These are phyloP conservation scores for Calendula officinalis DNA, from an alignment of 129 eudicot species.

Conservation along the genomic window DNA sequence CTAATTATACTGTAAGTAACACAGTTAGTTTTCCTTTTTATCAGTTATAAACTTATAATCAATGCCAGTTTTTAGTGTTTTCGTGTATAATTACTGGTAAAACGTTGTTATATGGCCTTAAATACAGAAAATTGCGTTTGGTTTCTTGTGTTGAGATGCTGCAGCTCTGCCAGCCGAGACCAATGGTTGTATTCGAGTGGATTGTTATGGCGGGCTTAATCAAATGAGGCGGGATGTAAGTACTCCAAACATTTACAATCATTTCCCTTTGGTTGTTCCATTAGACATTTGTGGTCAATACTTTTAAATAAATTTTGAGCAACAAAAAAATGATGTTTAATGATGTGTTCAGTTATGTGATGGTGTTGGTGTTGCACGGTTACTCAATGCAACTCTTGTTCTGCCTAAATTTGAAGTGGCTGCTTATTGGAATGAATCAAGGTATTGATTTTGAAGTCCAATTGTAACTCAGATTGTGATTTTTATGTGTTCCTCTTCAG, in stretches of 20 bases:
- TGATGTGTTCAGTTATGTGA: slow-evolving; percentile 87
- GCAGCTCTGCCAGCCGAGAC: slow-evolving; percentile 83
- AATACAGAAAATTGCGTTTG: slow-evolving; percentile 82
- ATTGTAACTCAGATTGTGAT: slow-evolving; percentile 46
- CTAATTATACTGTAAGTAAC: slow-evolving; percentile 7
- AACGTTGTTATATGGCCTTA: slow-evolving; percentile 34
- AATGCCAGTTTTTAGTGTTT: slow-evolving; percentile 11
- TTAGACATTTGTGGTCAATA: slow-evolving; percentile 19
- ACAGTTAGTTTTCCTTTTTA: not conserved
- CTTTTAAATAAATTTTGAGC: slow-evolving; percentile 13
- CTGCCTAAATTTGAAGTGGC: slow-evolving; percentile 94
- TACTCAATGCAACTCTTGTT: slow-evolving; percentile 88
- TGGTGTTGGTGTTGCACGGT: slow-evolving; percentile 88
- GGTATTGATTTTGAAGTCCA: slow-evolving; percentile 35
- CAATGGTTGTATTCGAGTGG: slow-evolving; percentile 95
- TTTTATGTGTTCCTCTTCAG: slow-evolving; percentile 39
- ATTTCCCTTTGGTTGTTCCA: not conserved
- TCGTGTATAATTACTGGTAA: not conserved
- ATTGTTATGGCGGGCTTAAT: slow-evolving; percentile 99
- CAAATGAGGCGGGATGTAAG: slow-evolving; percentile 99
- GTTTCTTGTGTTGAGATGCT: slow-evolving; percentile 79
- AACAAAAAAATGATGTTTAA: slow-evolving; percentile 23
- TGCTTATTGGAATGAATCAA: slow-evolving; percentile 97
- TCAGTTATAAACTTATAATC: not conserved
- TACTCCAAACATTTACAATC: not conserved